Base-by-base conservation (phyloP, 2,329 filamentous ascomycete genomes). In the Diplodia scrobiculata region DNA sequence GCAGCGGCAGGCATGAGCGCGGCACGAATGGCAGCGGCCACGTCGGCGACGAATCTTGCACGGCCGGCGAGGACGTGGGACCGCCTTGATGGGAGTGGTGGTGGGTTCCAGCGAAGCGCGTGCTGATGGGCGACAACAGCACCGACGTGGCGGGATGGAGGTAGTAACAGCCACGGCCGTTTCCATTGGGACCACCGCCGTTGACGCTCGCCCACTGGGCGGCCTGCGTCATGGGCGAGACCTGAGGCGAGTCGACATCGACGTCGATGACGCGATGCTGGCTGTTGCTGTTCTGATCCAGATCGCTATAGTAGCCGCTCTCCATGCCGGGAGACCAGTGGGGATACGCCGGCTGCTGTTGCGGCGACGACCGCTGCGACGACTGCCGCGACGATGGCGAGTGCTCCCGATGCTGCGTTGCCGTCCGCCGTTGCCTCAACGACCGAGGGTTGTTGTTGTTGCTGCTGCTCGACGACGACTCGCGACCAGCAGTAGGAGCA, bases 191-290 rank as follows among this genome's bases (percentile, higher is more conserved):
- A 17, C 14, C 13, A 5, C 36, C 41, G 14, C n/a, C 25, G 27
- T 83, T 83, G 59, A 81, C 72, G 0, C 79, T 76, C 1, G 76
- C 81, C 74, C 78, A 83, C 47, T 70, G 69, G n/a, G n/a, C 45
- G n/a, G 11, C 29, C 25, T 73, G 75, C 59, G 71, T 75, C n/a
- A 73, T 73, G n/a, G 77, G 76, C 51, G 79, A 77, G 1, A 75
- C 76, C n/a, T 36, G 58, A 1, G 81, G 79, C 1, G 81, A 81
- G 51, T 73, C 72, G 58, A 72, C 34, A 4, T 25, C 25, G 25
- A 25, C 25, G 25, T 25, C 25, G 25, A 25, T 25, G 34, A 10
- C 9, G 34, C 34, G 73, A 68, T 70, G 68, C 74, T 67, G 25
- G 25, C 3, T 25, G 25, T 25, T 72, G 60, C 74, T 78, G 52